Conservation (phyloP, 345 rosid genomes). For the Syzygium aqueum region DNA sequence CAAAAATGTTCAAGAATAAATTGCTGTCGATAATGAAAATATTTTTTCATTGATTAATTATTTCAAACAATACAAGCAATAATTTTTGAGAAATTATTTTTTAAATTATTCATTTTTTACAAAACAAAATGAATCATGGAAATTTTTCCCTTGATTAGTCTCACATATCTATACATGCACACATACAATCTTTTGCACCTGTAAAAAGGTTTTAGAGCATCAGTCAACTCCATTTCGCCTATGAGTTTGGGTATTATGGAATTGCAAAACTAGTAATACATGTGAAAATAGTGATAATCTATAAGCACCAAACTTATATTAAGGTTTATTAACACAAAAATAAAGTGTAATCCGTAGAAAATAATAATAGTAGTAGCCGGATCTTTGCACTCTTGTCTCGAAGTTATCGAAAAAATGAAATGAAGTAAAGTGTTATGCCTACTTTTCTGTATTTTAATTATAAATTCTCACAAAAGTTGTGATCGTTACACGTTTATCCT, state of each 20-base stretch:
- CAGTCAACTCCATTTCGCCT: neutral
- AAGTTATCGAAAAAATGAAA: neutral
- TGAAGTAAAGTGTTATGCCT: neutral
- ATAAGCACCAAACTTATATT: neutral
- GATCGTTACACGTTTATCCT: neutral
- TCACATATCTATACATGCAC: neutral
- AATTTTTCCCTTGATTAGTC: neutral
- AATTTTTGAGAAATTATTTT: rapidly evolving
- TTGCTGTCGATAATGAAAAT: neutral
- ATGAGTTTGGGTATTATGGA: neutral
- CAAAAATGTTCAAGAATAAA: neutral
- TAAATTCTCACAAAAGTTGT: neutral
- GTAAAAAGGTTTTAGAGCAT: neutral
- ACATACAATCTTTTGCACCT: neutral
- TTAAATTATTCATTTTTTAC: neutral
- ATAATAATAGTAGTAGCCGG: neutral
- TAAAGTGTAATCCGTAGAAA: rapidly evolving
- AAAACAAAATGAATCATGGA: neutral
- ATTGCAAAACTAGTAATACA: neutral
- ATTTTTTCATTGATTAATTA: neutral
- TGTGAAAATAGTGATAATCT: neutral
- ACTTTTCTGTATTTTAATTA: neutral
- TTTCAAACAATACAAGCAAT: neutral
- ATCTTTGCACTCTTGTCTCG: neutral
- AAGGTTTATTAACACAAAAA: neutral